phyloP scores from a whole-genome alignment of 192 early-diverging fungal genomes.

The Backusella sp. region DNA sequence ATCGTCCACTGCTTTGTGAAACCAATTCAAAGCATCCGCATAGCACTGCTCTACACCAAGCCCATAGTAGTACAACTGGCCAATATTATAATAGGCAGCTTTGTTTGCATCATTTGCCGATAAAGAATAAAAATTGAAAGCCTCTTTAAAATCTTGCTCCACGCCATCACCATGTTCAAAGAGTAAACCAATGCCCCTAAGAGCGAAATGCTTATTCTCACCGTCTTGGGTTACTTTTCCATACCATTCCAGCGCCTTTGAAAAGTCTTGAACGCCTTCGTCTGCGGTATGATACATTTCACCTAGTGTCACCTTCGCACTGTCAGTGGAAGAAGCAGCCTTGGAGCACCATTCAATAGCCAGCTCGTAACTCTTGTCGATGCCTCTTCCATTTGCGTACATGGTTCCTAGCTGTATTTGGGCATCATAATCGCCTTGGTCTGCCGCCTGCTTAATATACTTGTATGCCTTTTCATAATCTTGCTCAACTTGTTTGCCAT shows the following conservation, averaged over 20 bases:
- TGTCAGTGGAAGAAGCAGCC: not conserved
- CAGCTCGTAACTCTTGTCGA: not conserved
- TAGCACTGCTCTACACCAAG: not conserved
- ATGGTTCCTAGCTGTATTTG: not conserved
- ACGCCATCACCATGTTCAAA: not conserved
- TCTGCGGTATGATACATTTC: not conserved
- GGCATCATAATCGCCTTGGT: not conserved
- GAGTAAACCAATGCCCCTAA: not conserved
- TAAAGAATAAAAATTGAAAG: not conserved
- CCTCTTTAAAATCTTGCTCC: constrained; percentile 2
- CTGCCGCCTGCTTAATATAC: not conserved
- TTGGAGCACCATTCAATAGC: not conserved
- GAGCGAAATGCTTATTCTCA: not conserved
- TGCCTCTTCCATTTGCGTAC: not conserved
- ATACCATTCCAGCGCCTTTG: not conserved
- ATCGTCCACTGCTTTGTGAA: not conserved
- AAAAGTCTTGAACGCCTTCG: not conserved
- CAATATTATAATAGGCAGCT: not conserved
- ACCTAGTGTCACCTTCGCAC: not conserved
- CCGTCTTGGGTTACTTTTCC: not conserved
- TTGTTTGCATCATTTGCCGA: not conserved
- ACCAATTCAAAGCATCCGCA: not conserved
- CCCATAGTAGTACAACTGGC: not conserved
- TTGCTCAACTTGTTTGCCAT: not conserved
- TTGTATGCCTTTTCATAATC: not conserved